Percentiles rank a stretch among this genome's conserved stretches.
These are phyloP conservation scores for Pistacia integerrima DNA, from an alignment of 345 rosid species.

Conservation along the genomic window DNA sequence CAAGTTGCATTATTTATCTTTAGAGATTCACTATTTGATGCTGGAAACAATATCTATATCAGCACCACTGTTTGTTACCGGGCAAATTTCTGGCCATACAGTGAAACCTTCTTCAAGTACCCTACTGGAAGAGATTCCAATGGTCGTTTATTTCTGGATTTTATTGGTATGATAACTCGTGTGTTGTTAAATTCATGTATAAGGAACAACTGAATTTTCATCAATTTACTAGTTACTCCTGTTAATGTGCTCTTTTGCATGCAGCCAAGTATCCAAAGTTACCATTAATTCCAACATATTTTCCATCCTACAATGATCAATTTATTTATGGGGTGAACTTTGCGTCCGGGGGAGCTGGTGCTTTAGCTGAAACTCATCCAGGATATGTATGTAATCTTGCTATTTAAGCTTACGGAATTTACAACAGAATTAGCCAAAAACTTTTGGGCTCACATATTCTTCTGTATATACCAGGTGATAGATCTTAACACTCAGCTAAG, in stretches of 20 bases:
- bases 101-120: not conserved
- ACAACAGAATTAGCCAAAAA: not conserved
- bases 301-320: not conserved
- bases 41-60: constrained; percentile 27
- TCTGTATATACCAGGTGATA: constrained; percentile 30
- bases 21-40: constrained; percentile 16
- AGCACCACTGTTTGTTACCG: not conserved
- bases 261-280: constrained; percentile 6
- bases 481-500: constrained; percentile 37
- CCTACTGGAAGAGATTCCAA: constrained; percentile 12
- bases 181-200: too few relatives aligned
- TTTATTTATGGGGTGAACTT: constrained; percentile 1
- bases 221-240: not conserved
- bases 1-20: constrained; percentile 5
- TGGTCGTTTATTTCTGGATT: constrained; percentile 12
- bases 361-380: not conserved
- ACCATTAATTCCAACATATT: not conserved
- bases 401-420: not conserved
- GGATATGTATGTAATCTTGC: constrained; percentile 35
- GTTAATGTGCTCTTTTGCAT: not conserved
- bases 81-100: constrained; percentile 5
- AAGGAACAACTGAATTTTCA: too few relatives aligned
- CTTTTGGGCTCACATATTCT: not conserved
- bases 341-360: constrained; percentile 7
- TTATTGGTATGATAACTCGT: not conserved